Conservation (phyloP, 495 filamentous ascomycete species). For the Aspergillus heteromorphus region DNA sequence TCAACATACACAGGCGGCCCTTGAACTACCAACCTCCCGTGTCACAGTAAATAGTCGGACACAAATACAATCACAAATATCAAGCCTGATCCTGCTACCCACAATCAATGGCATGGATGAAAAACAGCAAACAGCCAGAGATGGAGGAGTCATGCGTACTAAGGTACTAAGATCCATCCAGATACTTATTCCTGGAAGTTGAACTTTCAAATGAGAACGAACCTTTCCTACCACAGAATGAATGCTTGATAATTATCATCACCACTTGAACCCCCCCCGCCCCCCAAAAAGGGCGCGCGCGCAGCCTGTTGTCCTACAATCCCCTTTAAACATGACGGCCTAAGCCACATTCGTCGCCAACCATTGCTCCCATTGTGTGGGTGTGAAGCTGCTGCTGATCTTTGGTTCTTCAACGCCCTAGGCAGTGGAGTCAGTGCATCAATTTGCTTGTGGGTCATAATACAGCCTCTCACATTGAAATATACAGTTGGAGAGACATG, state of each 20-base stretch:
- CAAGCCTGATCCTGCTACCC: neutral
- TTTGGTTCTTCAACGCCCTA: slow-evolving; percentile 70
- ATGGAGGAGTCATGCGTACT: neutral
- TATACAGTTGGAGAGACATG: slow-evolving; percentile 88
- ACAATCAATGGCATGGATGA: neutral
- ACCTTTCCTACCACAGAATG: neutral
- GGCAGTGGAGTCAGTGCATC: slow-evolving; percentile 19
- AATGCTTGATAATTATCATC: slow-evolving; percentile 2
- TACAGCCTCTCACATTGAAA: slow-evolving; percentile 55
- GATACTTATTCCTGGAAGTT: neutral
- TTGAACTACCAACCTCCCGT: slow-evolving; percentile 78
- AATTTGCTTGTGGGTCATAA: slow-evolving; percentile 1
- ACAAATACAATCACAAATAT: neutral
- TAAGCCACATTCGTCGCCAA: slow-evolving; percentile 68
- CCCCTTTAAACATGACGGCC: slow-evolving; percentile 9
- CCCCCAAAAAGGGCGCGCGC: too few species aligned
- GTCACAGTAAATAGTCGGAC: slow-evolving; percentile 27
- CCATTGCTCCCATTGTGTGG: slow-evolving; percentile 82
- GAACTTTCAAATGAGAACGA: neutral
- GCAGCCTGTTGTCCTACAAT: slow-evolving; percentile 3
- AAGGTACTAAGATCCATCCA: neutral
- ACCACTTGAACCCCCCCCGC: slow-evolving; percentile 3
- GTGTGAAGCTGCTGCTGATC: slow-evolving; percentile 72
- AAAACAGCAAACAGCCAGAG: neutral
- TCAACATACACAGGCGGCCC: slow-evolving; percentile 55